Conservation (phyloP, 495 filamentous ascomycete species). For the Tuber borchii region DNA sequence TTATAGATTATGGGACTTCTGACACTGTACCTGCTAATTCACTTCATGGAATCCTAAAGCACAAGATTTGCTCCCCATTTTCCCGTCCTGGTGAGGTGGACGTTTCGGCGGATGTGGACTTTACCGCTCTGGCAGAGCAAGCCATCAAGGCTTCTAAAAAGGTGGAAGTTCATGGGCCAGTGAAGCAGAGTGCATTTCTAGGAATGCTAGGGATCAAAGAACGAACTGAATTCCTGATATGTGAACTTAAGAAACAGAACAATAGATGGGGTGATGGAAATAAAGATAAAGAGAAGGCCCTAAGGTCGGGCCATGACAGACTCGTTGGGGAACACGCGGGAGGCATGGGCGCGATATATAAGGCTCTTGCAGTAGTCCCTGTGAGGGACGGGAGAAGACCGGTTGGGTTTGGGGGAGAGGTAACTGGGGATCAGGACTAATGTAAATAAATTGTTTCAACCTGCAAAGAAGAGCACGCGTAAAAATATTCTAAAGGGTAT, state of each 20-base stretch:
- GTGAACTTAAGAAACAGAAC: constrained; percentile 39
- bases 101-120: constrained; percentile 86
- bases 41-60: constrained; percentile 73
- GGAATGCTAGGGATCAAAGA: constrained; percentile 70
- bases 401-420: constrained; percentile 84
- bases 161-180: constrained; percentile 87
- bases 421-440: constrained; percentile 41
- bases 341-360: constrained; percentile 92
- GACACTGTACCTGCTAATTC: constrained; percentile 75
- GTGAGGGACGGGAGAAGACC: constrained; percentile 69
- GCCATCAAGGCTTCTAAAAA: constrained; percentile 64
- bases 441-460: constrained; percentile 5
- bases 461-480: background rate
- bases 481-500: background rate
- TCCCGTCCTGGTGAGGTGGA: constrained; percentile 71
- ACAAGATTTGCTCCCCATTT: constrained; percentile 69
- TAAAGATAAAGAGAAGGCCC: constrained; percentile 47
- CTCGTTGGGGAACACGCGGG: constrained; percentile 68
- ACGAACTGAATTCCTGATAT: constrained; percentile 62
- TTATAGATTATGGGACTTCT: constrained; percentile 86
- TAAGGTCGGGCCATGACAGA: constrained; percentile 70
- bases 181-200: constrained; percentile 78
- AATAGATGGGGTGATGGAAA: constrained; percentile 2
- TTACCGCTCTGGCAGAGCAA: constrained; percentile 71
- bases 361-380: constrained; percentile 83